Evolutionary conservation across 1,139 yeast species (phyloP), one percentile per base, ranked within the genome.

Genomic region (Taphrina confusa): DNA sequence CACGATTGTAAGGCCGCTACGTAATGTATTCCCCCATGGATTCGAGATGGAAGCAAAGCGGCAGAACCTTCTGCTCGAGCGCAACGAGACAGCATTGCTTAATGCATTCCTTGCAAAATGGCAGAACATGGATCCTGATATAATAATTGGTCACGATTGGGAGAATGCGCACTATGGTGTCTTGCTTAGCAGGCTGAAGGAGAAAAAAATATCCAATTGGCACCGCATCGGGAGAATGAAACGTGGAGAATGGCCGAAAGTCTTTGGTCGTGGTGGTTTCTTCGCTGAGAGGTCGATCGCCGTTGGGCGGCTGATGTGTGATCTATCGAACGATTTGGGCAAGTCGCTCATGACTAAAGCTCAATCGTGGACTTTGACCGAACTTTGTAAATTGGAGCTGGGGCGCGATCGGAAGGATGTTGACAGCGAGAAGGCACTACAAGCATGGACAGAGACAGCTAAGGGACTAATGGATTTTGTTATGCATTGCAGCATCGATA

Each of bases 311-410:
- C 78, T 94, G 63, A 71, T 91, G 61, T 88, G 97, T 78, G 98
- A 94, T 73, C 82, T 94, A 69, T 90, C 94, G 57, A 92, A 92
- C 72, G 96, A 90, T 69, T 82, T 91, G 83, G 99, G 98, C 56
- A 94, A 87, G 70, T 91, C 97, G 0, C 77, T 92, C 65, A 90
- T 97, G 9, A 47, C 52, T 31, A 89, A 90, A 69, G 94, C 98
- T 75, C 95, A 89, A 71, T 87, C 94, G n/a, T 94, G 97, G 97
- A 95, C 89, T 63, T 77, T 94, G 62, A 78, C 86, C 9, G 99
- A 94, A 74, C 92, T 94, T 97, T 85, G 84, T 68, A 84, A 83
- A 46, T 80, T 88, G 82, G 87, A 62, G 81, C 91, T 75, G 78
- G 82, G 67, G 79, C 81, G 81, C 64, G 74, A 77, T 11, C 78